A percentile compares a stretch with the other conserved stretches of the same genome.
phyloP scores from a whole-genome alignment of 1,284 basidiomycete species.

The Quambalaria eucalypti region DNA sequence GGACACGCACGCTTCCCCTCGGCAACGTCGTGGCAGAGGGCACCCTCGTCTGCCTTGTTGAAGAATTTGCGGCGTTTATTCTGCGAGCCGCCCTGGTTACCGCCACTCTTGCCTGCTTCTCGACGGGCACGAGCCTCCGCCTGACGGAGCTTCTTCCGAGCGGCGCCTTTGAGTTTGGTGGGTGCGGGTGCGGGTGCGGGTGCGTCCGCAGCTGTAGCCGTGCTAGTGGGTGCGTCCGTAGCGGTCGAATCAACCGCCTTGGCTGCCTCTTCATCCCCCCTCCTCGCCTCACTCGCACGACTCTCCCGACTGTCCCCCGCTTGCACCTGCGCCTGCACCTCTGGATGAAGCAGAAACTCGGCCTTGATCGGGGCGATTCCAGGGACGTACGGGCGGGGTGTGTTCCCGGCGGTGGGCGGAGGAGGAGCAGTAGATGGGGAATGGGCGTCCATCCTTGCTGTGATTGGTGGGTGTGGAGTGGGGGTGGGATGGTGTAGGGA shows the following conservation, averaged over 20 bases:
- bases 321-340: slow-evolving; percentile 12
- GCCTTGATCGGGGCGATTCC: slow-evolving; percentile 24
- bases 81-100: slow-evolving; percentile 20
- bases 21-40: slow-evolving; percentile 5
- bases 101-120: slow-evolving; percentile 7
- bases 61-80: slow-evolving; percentile 25
- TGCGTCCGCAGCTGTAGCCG: neutral
- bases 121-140: neutral
- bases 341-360: slow-evolving; percentile 10
- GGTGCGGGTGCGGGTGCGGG: neutral
- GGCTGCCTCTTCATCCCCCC: too few species aligned
- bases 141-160: slow-evolving; percentile 7
- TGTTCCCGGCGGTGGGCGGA: too few species aligned
- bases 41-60: slow-evolving; percentile 4
- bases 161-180: slow-evolving; percentile 22
- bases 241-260: neutral
- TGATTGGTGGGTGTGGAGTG: too few species aligned
- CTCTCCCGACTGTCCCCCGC: slow-evolving; percentile 11
- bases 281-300: too few species aligned
- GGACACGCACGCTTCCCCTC: neutral
- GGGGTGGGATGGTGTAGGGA: too few species aligned
- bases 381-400: slow-evolving; percentile 15
- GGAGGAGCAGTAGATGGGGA: too few species aligned
- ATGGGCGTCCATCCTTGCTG: too few species aligned
- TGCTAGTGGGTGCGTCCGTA: neutral